Base-by-base conservation (phyloP, 2,329 filamentous ascomycete species). In the Xylariales sp. region DNA sequence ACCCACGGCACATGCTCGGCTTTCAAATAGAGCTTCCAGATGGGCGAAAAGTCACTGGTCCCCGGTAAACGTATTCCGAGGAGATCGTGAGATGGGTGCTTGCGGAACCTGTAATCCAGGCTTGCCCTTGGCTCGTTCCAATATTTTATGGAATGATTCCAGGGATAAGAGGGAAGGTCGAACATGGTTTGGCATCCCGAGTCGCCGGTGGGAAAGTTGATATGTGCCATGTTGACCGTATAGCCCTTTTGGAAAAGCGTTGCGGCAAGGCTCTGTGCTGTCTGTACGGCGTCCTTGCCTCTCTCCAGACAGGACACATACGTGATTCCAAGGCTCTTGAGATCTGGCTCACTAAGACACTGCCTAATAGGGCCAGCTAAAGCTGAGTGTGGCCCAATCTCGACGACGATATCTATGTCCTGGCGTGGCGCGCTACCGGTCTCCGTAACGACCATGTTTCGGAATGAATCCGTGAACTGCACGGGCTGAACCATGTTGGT, bases 321-420 rank as follows among this genome's bases (percentile, higher is more conserved):
- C 0, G 64, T 55, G 16, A 72, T n/a, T 1, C 60, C 50, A 1
- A 57, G n/a, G 14, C 23, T 12, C 48, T 56, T 63, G 1, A 55
- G 62, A 43, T 7, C 43, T 43, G 39, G 39, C 6, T 34, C 57
- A 10, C 1, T 28, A 12, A 64, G 62, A 30, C 32, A 64, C 46
- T 79, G 72, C 4, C 73, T 74, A 9, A 78, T 69, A 1, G 81
- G 80, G 0, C 77, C 78, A 5, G 69, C 70, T 0, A 82, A 72
- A 0, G 78, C 75, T 18, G 76, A 74, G 62, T 81, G 80, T 0
- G 80, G 79, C 0, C 80, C 67, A 18, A 69, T 49, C n/a, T 69
- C 67, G 9, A 68, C 18, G 0, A 68, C 32, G 5, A 58, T 23
- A 32, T 68, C 65, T 16, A 67, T n/a, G 18, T 36, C 39, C 30